Conservation (phyloP, 192 early-diverging fungal species). For the Thamnidium elegans region DNA sequence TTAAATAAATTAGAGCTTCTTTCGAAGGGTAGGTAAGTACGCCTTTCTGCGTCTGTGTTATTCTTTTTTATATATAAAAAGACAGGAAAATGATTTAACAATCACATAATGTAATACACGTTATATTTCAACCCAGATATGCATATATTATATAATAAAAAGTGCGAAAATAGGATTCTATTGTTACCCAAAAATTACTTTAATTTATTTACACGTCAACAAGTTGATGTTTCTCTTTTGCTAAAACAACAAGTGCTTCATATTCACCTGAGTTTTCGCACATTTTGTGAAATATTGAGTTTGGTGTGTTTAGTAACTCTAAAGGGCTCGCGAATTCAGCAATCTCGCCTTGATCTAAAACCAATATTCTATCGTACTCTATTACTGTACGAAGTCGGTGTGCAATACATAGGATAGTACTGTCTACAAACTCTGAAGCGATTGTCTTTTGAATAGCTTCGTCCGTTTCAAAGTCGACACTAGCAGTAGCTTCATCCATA, state of each 20-base stretch:
- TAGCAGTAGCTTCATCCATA: conserved; percentile 56
- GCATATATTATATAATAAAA: neutral
- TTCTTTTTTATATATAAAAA: too few species aligned
- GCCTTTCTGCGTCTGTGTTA: too few species aligned
- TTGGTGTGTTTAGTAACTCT: conserved; percentile 58
- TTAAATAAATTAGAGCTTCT: too few species aligned
- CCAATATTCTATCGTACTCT: conserved; percentile 76
- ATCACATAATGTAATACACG: too few species aligned
- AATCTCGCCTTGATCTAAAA: conserved; percentile 74
- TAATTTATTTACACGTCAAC: conserved; percentile 13
- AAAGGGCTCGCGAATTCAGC: conserved; percentile 80
- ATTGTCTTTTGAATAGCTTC: conserved; percentile 60
- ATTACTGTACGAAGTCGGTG: conserved; percentile 55
- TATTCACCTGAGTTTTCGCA: conserved; percentile 82
- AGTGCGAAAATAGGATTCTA: neutral
- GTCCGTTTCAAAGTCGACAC: conserved; percentile 54
- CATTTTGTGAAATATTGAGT: conserved; percentile 72
- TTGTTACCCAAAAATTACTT: neutral
- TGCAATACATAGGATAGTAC: conserved; percentile 61
- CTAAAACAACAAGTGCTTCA: conserved; percentile 61
- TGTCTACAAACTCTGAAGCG: conserved; percentile 48
- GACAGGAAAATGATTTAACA: too few species aligned
- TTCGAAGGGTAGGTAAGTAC: too few species aligned
- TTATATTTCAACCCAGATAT: neutral
- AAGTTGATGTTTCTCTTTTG: conserved; percentile 36